Evolutionary conservation across 331 rosid species (phyloP).

Genomic region (Malus hybrid): DNA sequence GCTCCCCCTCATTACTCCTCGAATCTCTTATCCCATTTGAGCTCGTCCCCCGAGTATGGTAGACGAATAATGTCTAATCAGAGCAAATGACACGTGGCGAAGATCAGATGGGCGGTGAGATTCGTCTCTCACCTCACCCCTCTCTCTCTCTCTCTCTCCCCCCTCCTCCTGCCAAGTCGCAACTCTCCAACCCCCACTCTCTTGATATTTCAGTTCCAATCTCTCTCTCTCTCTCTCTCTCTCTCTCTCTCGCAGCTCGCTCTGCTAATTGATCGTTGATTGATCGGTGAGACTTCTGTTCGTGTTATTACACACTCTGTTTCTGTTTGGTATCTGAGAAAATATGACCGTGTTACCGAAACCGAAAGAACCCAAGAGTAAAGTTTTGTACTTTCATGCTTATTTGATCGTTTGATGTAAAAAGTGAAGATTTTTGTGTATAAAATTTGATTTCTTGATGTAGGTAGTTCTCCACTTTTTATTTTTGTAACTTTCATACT

Average conservation of each 20-base stretch:
- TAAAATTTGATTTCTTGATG: not conserved
- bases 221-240: not conserved
- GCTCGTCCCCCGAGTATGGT: not conserved
- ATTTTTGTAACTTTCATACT: not conserved
- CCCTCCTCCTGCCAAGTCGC: not conserved
- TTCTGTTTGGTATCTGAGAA: not conserved
- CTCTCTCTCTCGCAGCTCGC: not conserved
- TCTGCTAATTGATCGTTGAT: not conserved
- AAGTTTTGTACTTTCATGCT: not conserved
- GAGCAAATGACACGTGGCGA: slow-evolving; percentile 31
- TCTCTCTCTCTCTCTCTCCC: too few relatives aligned
- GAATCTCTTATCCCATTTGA: not conserved
- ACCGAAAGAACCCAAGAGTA: not conserved
- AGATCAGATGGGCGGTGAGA: slow-evolving; percentile 21
- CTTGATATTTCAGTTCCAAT: not conserved
- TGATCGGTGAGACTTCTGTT: not conserved
- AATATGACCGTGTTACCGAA: not conserved
- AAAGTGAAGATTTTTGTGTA: not conserved
- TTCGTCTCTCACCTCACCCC: not conserved
- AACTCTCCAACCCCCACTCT: not conserved
- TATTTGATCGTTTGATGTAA: not conserved
- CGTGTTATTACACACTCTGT: not conserved
- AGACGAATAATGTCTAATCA: not conserved
- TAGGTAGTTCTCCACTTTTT: not conserved
- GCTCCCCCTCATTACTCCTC: not conserved